Evolutionary conservation across 352 stramenopile species (phyloP).

Genomic region (Phytophthora hibernalis): DNA sequence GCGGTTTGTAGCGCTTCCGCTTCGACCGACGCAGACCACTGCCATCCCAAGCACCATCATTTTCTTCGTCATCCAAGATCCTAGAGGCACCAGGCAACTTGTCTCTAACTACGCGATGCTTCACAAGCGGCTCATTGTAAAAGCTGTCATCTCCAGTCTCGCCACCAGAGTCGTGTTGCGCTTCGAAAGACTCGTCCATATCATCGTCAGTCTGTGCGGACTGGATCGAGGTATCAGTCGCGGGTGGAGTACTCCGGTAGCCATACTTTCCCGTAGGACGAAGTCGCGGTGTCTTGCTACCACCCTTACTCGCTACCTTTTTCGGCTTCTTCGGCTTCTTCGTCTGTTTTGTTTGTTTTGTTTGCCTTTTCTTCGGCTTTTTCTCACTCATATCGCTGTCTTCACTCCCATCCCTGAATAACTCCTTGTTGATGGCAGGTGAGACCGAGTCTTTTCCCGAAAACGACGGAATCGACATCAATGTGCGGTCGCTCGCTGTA

Average conservation of each 20-base stretch:
- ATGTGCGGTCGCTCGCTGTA: constrained; percentile 67
- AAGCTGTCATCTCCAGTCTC: constrained; percentile 69
- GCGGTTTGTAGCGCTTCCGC: constrained; percentile 79
- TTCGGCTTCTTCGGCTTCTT: constrained; percentile 43
- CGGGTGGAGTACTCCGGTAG: constrained; percentile 56
- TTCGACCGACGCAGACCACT: constrained; percentile 76
- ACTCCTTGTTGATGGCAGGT: constrained; percentile 56
- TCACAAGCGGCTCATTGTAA: constrained; percentile 45
- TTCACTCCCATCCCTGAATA: constrained; percentile 55
- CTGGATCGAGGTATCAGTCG: constrained; percentile 52
- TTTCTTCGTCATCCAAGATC: constrained; percentile 39
- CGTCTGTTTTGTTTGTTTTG: too few species aligned
- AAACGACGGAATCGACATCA: constrained; percentile 65
- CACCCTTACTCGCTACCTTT: constrained; percentile 37
- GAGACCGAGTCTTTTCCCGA: constrained; percentile 58
- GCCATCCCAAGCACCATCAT: constrained; percentile 42
- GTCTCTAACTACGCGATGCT: constrained; percentile 45
- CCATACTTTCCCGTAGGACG: constrained; percentile 50
- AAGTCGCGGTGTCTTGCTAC: constrained; percentile 13
- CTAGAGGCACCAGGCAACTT: constrained; percentile 56
- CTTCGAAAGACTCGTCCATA: constrained; percentile 66
- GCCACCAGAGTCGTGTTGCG: constrained; percentile 48
- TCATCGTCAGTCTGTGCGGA: constrained; percentile 60
- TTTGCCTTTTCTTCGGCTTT: constrained; percentile 30
- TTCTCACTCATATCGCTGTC: constrained; percentile 42